Evolutionary conservation across 192 early-diverging fungal species (phyloP).

Genomic region (Gryganskiella cystojenkinii): DNA sequence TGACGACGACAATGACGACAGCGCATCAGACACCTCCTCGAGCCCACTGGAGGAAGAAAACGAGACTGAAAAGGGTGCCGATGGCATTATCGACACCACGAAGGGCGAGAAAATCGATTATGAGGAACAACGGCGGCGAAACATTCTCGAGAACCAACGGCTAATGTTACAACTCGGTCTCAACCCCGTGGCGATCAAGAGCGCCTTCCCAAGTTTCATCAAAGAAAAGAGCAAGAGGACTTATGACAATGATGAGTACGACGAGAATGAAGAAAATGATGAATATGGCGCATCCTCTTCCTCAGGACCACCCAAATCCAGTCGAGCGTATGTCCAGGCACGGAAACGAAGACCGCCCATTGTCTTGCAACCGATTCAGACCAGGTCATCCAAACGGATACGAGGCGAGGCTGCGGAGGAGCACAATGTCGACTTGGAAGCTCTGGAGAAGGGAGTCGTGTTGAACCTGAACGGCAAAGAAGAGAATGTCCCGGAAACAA

Average conservation of each 20-base stretch:
- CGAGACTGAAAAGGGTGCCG: too few relatives aligned
- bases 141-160: conserved; percentile 56
- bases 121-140: conserved; percentile 52
- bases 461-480: neutral
- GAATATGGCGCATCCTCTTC: neutral
- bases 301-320: neutral
- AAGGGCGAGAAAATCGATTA: conserved; percentile 42
- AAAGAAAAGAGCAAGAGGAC: conserved; percentile 1
- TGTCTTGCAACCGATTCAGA: neutral
- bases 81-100: too few relatives aligned
- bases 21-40: too few relatives aligned
- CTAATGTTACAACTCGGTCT: conserved; percentile 56
- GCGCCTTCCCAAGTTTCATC: neutral
- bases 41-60: too few relatives aligned
- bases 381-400: conserved; percentile 44
- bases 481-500: neutral
- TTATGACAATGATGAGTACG: neutral
- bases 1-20: too few relatives aligned
- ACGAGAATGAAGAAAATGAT: conserved; percentile 13
- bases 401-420: conserved; percentile 28
- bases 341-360: neutral
- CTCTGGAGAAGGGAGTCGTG: conserved; percentile 22
- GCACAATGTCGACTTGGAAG: conserved; percentile 24
- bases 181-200: neutral
- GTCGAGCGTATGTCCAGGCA: neutral